Evolutionary conservation across 768 basidiomycete species (phyloP).

Genomic region (Leccinum arenicola): DNA sequence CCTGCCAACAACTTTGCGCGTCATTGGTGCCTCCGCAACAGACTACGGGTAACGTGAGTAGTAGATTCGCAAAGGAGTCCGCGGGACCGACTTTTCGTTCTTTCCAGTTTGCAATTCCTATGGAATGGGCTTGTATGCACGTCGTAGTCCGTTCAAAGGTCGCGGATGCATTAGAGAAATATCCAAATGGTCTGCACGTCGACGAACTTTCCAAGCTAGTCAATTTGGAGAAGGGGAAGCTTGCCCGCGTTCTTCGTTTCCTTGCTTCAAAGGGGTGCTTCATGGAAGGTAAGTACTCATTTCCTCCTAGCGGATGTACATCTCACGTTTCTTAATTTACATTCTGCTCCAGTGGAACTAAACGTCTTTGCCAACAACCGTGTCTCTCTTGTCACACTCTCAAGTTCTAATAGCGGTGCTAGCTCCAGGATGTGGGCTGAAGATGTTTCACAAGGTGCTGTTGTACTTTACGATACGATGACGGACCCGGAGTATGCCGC

Average conservation of each 20-base stretch:
- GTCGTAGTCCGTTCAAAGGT: too few species aligned
- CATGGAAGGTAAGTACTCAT: conserved; percentile 22
- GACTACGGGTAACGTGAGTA: not conserved
- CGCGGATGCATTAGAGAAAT: not conserved
- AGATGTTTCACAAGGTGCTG: conserved; percentile 14
- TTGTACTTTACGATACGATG: conserved; percentile 25
- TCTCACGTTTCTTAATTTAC: not conserved
- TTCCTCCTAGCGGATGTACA: not conserved
- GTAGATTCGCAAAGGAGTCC: too few species aligned
- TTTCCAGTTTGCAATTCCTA: too few species aligned
- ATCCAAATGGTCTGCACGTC: not conserved
- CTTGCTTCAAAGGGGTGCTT: conserved; percentile 32
- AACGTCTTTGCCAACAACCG: conserved; percentile 26
- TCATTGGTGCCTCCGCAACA: not conserved
- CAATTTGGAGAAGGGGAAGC: not conserved
- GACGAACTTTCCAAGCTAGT: not conserved
- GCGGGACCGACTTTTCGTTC: too few species aligned
- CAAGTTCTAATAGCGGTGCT: conserved; percentile 9
- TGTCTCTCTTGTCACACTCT: conserved; percentile 27
- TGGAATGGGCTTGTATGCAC: too few species aligned
- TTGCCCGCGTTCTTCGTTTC: conserved; percentile 27
- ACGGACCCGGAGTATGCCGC: conserved; percentile 23
- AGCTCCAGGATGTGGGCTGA: conserved; percentile 6
- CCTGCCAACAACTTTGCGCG: not conserved
- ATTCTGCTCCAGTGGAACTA: conserved; percentile 12